phyloP scores from a whole-genome alignment of 352 stramenopile species.

The Pythium scleroteichum region DNA sequence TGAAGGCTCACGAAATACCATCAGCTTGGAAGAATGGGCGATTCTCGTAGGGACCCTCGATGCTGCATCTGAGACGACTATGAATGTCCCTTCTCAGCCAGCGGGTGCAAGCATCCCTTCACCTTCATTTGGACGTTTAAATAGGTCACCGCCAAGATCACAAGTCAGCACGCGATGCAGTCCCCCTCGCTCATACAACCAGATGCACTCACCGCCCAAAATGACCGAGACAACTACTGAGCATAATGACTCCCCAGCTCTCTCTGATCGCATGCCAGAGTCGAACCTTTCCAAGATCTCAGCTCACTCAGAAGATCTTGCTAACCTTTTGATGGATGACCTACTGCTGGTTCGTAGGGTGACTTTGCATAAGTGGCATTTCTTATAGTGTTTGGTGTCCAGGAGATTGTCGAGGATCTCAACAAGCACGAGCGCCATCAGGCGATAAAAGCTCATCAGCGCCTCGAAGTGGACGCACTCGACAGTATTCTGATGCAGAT shows the following conservation, averaged over 20 bases:
- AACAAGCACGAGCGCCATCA: constrained; percentile 51
- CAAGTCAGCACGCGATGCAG: constrained; percentile 6
- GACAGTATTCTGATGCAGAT: constrained; percentile 56
- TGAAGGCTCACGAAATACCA: constrained; percentile 51
- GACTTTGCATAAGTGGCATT: too few relatives aligned
- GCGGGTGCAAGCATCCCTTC: constrained; percentile 4
- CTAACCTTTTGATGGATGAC: constrained; percentile 61
- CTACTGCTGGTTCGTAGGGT: constrained; percentile 49
- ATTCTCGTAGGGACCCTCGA: constrained; percentile 68
- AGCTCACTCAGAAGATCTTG: constrained; percentile 52
- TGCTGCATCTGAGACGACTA: constrained; percentile 47
- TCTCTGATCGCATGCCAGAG: constrained; percentile 45
- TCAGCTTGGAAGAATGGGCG: constrained; percentile 65
- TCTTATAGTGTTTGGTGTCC: too few relatives aligned
- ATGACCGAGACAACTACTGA: neutral
- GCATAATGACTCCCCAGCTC: neutral
- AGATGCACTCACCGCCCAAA: constrained; percentile 1
- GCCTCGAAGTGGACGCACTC: constrained; percentile 36
- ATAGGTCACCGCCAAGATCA: constrained; percentile 1
- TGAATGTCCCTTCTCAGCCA: neutral
- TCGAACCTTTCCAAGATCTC: constrained; percentile 43
- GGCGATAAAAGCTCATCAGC: constrained; percentile 29
- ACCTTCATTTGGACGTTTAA: neutral
- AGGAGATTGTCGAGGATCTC: constrained; percentile 64
- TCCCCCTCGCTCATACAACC: constrained; percentile 3